A percentile compares a stretch with the other conserved stretches of the same genome.
phyloP scores from a whole-genome alignment of 352 stramenopile genomes.

The Phytophthora brassicae region DNA sequence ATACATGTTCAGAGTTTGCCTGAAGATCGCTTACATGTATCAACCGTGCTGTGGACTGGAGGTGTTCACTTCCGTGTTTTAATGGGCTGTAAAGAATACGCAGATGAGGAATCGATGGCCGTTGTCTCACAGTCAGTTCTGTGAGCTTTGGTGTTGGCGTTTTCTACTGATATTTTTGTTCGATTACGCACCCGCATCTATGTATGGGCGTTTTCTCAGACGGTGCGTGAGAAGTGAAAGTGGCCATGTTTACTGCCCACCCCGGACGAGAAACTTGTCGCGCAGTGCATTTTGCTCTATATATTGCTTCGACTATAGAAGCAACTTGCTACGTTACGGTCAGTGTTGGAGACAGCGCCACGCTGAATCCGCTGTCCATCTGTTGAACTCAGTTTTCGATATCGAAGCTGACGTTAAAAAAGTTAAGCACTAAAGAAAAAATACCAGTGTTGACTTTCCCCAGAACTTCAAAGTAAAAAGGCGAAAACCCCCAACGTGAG shows the following conservation, averaged over 20 bases:
- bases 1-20: too few species aligned
- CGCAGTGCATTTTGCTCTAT: not conserved
- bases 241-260: not conserved
- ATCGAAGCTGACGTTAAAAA: not conserved
- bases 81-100: too few species aligned
- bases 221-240: not conserved
- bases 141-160: too few species aligned
- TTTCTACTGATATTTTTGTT: not conserved
- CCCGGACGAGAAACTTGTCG: too few species aligned
- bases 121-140: too few species aligned
- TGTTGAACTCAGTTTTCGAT: constrained; percentile 2
- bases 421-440: constrained; percentile 4
- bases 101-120: too few species aligned
- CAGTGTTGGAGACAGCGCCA: constrained; percentile 4
- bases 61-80: too few species aligned
- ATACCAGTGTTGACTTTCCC: not conserved
- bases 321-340: too few species aligned
- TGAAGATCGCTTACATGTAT: too few species aligned
- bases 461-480: constrained; percentile 21
- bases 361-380: constrained; percentile 4
- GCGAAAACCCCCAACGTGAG: constrained; percentile 7
- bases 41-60: too few species aligned
- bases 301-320: too few species aligned
- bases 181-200: not conserved
- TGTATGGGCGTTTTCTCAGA: not conserved